Evolutionary conservation across 2,329 filamentous ascomycete genomes (phyloP), one percentile per base, ranked within the genome.

Genomic region (Pleomassaria siparia): DNA sequence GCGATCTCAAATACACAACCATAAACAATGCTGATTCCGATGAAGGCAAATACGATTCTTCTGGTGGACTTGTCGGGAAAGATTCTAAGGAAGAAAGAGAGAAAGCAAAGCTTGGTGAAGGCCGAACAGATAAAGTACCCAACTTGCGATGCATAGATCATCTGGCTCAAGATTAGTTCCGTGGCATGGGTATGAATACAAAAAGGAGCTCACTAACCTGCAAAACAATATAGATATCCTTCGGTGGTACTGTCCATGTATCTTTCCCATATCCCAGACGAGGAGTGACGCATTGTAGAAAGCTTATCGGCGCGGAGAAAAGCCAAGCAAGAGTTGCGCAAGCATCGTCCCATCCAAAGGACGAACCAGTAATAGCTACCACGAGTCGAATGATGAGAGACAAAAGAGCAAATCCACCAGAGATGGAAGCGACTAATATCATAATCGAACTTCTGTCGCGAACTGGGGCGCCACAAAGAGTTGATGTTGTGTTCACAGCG

Each of bases 1-100:
- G 79, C 66, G 50, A 80, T 73, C 56, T 76, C 74, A 53, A 79
- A 80, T 10, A 74, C 65, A 4, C 75, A 36, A 2, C 51, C 59
- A 44, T 67, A 69, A 6, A 52, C 56, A 1, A 56, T 53, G 11
- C 46, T 59, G 11, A 68, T n/a, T 7, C 47, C 63, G 50, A 68
- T 62, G 21, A 64, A 48, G 10, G 36, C 47, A 40, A 56, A 70
- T 7, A 62, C 53, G 10, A 57, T 18, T 3, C n/a, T 49, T 4
- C 63, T 59, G 43, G 70, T 64, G 1, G 43, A 39, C 44, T 59
- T 58, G 18, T 51, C 50, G 2, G 67, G 65, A 33, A 72, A 71
- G 21, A 71, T 59, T 25, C 62, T 59, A 11, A 71, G 60, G 46
- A 63, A 63, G 50, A 71, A 69, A 46, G 58, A 59, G 4, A 71